phyloP scores from a whole-genome alignment of 306 rosid genomes.

The peach (Prunus persica) region DNA sequence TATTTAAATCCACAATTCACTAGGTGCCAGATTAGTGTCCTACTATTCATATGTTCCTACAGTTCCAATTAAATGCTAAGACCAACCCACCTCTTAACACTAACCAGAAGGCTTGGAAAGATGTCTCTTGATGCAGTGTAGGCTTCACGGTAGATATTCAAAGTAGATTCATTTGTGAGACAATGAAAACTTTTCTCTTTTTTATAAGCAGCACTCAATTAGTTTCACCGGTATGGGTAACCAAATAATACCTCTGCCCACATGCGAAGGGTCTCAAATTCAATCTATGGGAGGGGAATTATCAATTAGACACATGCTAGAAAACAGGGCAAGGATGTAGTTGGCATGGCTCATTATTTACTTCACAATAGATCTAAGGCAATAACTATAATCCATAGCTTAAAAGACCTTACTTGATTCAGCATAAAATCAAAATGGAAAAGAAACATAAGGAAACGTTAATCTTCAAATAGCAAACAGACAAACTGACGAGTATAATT shows the following conservation, averaged over 20 bases:
- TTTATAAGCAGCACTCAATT: neutral
- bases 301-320: neutral
- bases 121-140: neutral
- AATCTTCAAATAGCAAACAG: neutral
- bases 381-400: neutral
- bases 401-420: neutral
- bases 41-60: neutral
- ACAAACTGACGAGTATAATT: neutral
- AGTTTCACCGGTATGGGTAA: neutral
- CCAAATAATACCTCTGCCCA: slow-evolving; percentile 1
- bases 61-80: neutral
- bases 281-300: neutral
- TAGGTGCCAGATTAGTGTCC: neutral
- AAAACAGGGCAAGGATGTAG: neutral
- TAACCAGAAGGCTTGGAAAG: neutral
- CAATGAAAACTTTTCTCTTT: neutral
- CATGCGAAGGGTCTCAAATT: neutral
- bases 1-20: neutral
- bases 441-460: neutral
- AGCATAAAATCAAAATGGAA: neutral
- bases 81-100: neutral
- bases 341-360: neutral
- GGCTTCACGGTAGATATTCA: neutral
- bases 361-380: neutral
- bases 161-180: neutral